Conservation (phyloP, 2,329 filamentous ascomycete genomes). For the Hypoxylon sp. region DNA sequence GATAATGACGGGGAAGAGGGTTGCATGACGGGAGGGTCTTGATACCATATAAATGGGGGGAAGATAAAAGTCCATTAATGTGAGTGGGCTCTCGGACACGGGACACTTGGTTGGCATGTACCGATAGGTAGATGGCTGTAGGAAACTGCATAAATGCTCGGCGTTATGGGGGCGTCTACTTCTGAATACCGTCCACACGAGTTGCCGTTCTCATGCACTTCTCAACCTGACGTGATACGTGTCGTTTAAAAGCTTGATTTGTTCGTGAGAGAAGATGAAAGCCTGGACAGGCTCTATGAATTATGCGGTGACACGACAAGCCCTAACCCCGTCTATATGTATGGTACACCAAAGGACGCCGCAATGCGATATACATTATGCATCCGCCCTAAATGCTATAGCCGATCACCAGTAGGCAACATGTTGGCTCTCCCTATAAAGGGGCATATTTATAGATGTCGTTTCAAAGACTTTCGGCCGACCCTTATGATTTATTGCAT, state of each 20-base stretch:
- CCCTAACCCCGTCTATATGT: constrained; percentile 26
- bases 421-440: neutral
- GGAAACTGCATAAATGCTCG: constrained; percentile 41
- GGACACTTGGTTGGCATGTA: constrained; percentile 35
- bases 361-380: constrained; percentile 17
- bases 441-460: neutral
- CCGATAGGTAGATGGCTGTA: constrained; percentile 32
- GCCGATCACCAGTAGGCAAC: constrained; percentile 9
- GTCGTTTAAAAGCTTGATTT: neutral
- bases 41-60: constrained; percentile 33
- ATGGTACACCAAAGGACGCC: constrained; percentile 31
- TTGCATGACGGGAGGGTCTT: constrained; percentile 5
- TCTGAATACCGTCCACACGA: constrained; percentile 8
- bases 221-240: neutral
- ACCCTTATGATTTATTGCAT: neutral
- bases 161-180: constrained; percentile 41
- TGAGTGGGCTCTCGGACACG: constrained; percentile 22
- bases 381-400: constrained; percentile 9
- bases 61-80: constrained; percentile 26
- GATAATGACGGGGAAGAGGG: neutral
- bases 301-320: constrained; percentile 29
- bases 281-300: constrained; percentile 16
- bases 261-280: constrained; percentile 23
- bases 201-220: constrained; percentile 7
- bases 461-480: constrained; percentile 1